Conservation (phyloP, 1,284 basidiomycete species). For the Sanghuangporus weigelae region DNA sequence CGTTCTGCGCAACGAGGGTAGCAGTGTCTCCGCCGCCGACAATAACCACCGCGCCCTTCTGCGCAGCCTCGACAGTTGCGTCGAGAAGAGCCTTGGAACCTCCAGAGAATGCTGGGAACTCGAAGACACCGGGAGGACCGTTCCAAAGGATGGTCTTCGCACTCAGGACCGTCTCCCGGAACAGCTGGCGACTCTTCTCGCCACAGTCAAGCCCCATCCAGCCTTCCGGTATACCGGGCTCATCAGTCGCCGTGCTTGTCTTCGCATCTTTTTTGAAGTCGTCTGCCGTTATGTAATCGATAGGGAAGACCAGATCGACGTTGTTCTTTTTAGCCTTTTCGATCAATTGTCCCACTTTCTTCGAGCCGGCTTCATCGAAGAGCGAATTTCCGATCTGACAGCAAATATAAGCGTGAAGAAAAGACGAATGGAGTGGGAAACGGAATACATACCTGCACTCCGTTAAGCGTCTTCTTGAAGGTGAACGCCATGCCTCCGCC, state of each 20-base stretch:
- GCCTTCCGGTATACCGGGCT: constrained; percentile 84
- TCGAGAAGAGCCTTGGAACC: constrained; percentile 87
- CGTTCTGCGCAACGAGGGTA: constrained; percentile 82
- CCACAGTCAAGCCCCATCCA: constrained; percentile 96
- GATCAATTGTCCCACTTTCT: constrained; percentile 82
- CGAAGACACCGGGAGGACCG: constrained; percentile 96
- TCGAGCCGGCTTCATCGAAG: constrained; percentile 86
- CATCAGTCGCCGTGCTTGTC: constrained; percentile 75
- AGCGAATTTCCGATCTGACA: constrained; percentile 87
- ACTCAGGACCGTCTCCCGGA: constrained; percentile 75
- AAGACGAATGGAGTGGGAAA: constrained; percentile 13
- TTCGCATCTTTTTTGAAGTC: constrained; percentile 94
- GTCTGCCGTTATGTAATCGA: constrained; percentile 92
- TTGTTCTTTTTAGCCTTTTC: constrained; percentile 93
- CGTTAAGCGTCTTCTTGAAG: constrained; percentile 93
- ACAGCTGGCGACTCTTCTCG: constrained; percentile 76
- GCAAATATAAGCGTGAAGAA: constrained; percentile 8
- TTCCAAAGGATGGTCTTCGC: constrained; percentile 99
- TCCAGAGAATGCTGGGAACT: constrained; percentile 87
- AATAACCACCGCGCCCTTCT: constrained; percentile 88
- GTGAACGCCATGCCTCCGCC: constrained; percentile 99
- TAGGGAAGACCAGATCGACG: constrained; percentile 93
- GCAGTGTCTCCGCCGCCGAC: constrained; percentile 94
- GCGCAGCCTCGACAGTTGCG: constrained; percentile 83
- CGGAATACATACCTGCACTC: constrained; percentile 54